Conservation (phyloP, 2,329 filamentous ascomycete genomes). For the Cercospora sesami region DNA sequence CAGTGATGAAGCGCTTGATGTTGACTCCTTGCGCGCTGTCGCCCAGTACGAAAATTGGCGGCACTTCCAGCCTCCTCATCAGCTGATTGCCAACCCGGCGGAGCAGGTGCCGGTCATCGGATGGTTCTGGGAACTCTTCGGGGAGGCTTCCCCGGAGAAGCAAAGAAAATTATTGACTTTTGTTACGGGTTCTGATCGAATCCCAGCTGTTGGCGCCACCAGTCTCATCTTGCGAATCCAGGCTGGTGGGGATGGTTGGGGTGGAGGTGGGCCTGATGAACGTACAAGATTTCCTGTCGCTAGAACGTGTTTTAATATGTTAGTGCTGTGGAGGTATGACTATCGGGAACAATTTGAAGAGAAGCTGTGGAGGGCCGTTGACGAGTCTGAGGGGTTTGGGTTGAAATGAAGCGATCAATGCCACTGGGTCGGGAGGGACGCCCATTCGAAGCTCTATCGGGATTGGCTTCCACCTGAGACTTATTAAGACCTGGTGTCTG, state of each 20-base stretch:
- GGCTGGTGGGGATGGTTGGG: slow-evolving; percentile 61
- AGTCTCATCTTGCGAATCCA: slow-evolving; percentile 74
- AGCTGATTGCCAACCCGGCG: slow-evolving; percentile 43
- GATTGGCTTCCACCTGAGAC: not conserved
- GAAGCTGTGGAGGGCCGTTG: slow-evolving; percentile 81
- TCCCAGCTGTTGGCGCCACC: slow-evolving; percentile 82
- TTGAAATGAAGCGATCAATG: slow-evolving; percentile 60
- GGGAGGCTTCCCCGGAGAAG: slow-evolving; percentile 61
- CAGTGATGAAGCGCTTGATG: slow-evolving; percentile 79
- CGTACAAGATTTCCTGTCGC: slow-evolving; percentile 76
- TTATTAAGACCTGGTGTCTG: not conserved
- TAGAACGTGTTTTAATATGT: slow-evolving; percentile 85
- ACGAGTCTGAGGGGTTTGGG: slow-evolving; percentile 88
- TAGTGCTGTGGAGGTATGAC: slow-evolving; percentile 73
- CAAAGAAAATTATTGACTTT: slow-evolving; percentile 81
- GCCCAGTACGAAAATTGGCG: slow-evolving; percentile 81
- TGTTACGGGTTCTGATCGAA: slow-evolving; percentile 85
- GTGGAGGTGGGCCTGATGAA: slow-evolving; percentile 54
- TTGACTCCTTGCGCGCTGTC: slow-evolving; percentile 71
- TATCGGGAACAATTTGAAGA: slow-evolving; percentile 66
- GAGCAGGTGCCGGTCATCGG: slow-evolving; percentile 65
- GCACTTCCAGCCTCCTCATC: slow-evolving; percentile 41
- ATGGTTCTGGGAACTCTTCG: slow-evolving; percentile 90
- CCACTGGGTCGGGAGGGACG: not conserved
- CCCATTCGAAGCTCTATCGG: not conserved